Base-by-base conservation (phyloP, 768 basidiomycete species). In the Lentinula raphanica region DNA sequence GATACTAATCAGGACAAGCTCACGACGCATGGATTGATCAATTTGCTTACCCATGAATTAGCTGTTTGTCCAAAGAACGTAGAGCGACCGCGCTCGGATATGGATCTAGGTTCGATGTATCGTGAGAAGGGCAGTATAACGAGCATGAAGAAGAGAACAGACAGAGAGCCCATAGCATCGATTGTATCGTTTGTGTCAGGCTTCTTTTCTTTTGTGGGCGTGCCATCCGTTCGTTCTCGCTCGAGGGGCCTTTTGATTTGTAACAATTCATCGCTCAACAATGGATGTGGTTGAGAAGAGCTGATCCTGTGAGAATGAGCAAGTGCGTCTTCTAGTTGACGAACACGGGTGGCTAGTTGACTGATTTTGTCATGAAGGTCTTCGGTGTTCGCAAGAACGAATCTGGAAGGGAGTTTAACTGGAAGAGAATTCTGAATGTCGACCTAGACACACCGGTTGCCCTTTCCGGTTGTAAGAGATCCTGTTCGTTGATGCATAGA, bases 341-440 rank as follows among this genome's bases (percentile, higher is more conserved):
- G 79, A 39, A 88, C 83, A 45, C 87, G 82, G 59, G 69, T 83
- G 15, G 84, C 76, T 13, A 89, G 74, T 23, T 76, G 63, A 44
- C 77, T 78, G 46, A 88, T 88, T 69, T 86, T 88, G 59, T 86
- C 85, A 60, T 88, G 87, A 9, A 87, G 77, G 8, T 72, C 78
- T 68, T 87, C 85, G 32, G 86, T 87, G 63, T 87, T 87, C 19
- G 86, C 86, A 11, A 88, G 77, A 31, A 88, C 86, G 61, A 87
- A 87, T 65, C 86, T 86, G 58, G 29, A 32, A 8, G 28, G 21
- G 17, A 23, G 7, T 46, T 5, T 35, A 19, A n/a, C n/a, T n/a
- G 25, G 38, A 7, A 11, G 12, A 15, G 13, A 17, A 5, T 4
- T 15, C 19, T 53, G 17, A 15, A n/a, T 11, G 17, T 9, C 5